These are phyloP conservation scores for Phytopythium sindhum DNA, from an alignment of 352 stramenopile genomes.

Conservation along the genomic window DNA sequence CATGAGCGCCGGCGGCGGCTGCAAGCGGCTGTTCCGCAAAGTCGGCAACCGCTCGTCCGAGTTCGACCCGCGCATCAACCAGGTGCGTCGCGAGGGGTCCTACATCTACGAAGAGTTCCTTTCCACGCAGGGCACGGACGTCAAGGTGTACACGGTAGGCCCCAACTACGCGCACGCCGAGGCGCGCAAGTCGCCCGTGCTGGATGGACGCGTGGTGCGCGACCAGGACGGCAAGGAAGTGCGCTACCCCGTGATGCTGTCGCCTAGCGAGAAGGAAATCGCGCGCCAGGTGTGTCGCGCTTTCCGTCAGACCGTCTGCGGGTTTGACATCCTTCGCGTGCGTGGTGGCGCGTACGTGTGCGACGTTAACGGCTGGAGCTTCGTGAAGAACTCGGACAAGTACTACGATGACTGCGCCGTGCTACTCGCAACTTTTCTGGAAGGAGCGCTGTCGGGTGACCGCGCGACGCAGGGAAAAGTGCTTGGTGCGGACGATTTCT, in stretches of 20 bases:
- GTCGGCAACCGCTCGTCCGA: conserved; percentile 88
- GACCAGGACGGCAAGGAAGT: conserved; percentile 98
- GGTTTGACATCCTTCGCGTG: conserved; percentile 98
- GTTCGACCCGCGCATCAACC: conserved; percentile 96
- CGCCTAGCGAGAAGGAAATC: conserved; percentile 98
- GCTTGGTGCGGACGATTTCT: conserved; percentile 45
- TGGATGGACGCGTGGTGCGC: conserved; percentile 97
- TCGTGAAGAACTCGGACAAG: conserved; percentile 99
- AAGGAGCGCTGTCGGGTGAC: conserved; percentile 43
- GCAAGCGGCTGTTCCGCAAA: conserved; percentile 99
- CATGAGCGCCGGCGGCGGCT: conserved; percentile 96
- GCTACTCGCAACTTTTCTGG: conserved; percentile 87
- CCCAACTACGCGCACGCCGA: conserved; percentile 99
- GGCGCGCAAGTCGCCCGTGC: conserved; percentile 98
- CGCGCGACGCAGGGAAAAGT: conserved; percentile 28
- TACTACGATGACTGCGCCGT: conserved; percentile 99
- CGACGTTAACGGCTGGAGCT: conserved; percentile 99
- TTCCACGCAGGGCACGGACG: conserved; percentile 98
- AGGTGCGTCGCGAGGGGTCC: conserved; percentile 90
- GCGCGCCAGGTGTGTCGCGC: conserved; percentile 85
- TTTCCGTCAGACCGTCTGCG: conserved; percentile 94
- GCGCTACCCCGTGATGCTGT: conserved; percentile 98
- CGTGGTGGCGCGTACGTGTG: conserved; percentile 95
- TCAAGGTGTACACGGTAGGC: conserved; percentile 99
- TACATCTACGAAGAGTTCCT: conserved; percentile 99